A percentile compares a stretch with the other conserved stretches of the same genome.
These are phyloP conservation scores for Leccinellum albellum DNA, from an alignment of 768 basidiomycete species.

Conservation along the genomic window DNA sequence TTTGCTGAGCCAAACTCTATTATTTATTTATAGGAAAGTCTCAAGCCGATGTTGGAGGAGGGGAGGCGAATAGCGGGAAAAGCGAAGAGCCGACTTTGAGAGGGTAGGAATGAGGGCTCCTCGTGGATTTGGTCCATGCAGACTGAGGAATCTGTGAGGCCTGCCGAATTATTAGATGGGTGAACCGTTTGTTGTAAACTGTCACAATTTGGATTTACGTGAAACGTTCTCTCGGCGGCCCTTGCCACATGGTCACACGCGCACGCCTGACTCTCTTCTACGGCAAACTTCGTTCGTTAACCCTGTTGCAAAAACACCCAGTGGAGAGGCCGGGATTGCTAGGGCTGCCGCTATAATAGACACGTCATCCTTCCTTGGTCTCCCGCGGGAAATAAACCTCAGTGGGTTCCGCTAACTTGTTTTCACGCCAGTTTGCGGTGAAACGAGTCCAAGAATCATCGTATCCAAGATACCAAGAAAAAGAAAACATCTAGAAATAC, in stretches of 20 bases:
- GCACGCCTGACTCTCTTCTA: not conserved
- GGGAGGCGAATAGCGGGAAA: slow-evolving; percentile 16
- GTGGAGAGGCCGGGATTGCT: not conserved
- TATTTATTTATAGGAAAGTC: slow-evolving; percentile 14
- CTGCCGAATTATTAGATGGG: not conserved
- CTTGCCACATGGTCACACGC: not conserved
- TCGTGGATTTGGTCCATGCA: not conserved
- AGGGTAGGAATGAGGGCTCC: not conserved
- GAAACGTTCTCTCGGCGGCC: not conserved
- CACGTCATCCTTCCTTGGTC: not conserved
- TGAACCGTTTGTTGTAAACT: not conserved
- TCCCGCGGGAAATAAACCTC: no score
- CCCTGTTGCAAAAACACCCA: no score
- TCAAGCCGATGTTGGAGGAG: slow-evolving; percentile 24
- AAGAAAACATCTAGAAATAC: slow-evolving; percentile 12
- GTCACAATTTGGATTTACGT: not conserved
- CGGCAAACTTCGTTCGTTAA: not conserved
- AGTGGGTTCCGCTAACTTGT: not conserved
- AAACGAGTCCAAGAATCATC: not conserved
- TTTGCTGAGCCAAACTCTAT: not conserved
- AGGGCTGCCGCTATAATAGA: not conserved
- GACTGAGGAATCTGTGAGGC: not conserved
- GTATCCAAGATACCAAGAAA: not conserved
- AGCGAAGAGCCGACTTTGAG: slow-evolving; percentile 21
- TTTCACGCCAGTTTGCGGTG: not conserved